phyloP scores from a whole-genome alignment of 2,329 filamentous ascomycete genomes.

The Phialophora chinensis region DNA sequence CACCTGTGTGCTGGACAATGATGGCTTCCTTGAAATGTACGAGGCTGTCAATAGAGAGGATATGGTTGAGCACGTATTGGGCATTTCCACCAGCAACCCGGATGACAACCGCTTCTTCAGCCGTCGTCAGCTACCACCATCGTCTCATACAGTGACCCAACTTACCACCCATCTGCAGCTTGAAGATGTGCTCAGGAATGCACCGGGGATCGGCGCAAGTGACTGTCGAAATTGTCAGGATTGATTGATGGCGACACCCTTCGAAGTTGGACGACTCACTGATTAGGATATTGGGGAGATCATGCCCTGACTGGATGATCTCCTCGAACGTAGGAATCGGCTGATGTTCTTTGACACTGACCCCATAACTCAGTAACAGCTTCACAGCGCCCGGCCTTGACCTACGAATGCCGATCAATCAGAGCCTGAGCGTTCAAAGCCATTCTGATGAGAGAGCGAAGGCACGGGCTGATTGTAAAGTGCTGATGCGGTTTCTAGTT shows the following conservation, averaged over 20 bases:
- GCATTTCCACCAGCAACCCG: constrained; percentile 29
- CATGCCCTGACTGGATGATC: constrained; percentile 3
- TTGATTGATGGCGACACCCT: background rate
- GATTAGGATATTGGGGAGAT: constrained; percentile 20
- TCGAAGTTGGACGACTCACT: constrained; percentile 10
- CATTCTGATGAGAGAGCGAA: background rate
- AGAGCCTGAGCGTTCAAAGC: constrained; percentile 20
- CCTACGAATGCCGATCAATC: constrained; percentile 26
- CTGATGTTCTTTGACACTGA: constrained; percentile 15
- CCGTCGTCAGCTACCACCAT: background rate
- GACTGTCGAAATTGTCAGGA: constrained; percentile 18
- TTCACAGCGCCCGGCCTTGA: background rate
- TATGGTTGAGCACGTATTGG: constrained; percentile 18
- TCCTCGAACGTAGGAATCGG: constrained; percentile 23
- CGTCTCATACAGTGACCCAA: background rate
- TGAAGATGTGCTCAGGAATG: constrained; percentile 28
- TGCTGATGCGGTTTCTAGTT: background rate
- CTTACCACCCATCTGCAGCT: constrained; percentile 20
- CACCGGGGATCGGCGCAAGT: constrained; percentile 30
- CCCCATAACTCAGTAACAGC: constrained; percentile 11
- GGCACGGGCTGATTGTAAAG: background rate
- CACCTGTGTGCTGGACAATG: constrained; percentile 28
- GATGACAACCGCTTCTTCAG: constrained; percentile 18
- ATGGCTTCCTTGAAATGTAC: constrained; percentile 23
- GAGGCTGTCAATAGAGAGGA: constrained; percentile 24